These are phyloP conservation scores for Ophidiomyces ophidiicola DNA, from an alignment of 2,329 filamentous ascomycete species.

Conservation along the genomic window DNA sequence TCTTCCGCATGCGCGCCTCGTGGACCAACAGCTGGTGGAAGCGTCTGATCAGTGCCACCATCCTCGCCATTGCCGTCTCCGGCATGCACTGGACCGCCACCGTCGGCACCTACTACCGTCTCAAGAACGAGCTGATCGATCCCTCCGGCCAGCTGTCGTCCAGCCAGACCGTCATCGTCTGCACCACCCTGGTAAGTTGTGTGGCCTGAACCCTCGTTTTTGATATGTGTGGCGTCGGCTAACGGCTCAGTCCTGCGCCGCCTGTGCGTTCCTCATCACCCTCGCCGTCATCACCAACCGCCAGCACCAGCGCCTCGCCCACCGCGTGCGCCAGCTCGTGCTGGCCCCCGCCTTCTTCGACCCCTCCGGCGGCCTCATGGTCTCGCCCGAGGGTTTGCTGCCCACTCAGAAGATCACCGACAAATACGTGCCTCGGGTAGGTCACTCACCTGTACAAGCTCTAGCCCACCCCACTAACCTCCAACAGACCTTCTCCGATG, in stretches of 20 bases:
- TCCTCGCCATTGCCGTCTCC: conserved; percentile 62
- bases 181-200: conserved; percentile 55
- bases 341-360: conserved; percentile 36
- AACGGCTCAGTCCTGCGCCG: conserved; percentile 44
- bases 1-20: conserved; percentile 62
- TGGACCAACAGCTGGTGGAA: conserved; percentile 77
- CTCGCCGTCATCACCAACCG: conserved; percentile 45
- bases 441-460: conserved; percentile 12
- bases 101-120: conserved; percentile 55
- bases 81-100: conserved; percentile 82
- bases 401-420: conserved; percentile 59
- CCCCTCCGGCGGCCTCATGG: conserved; percentile 34
- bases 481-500: conserved; percentile 46
- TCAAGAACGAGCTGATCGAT: conserved; percentile 37
- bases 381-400: conserved; percentile 34
- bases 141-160: conserved; percentile 39
- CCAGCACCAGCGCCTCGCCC: conserved; percentile 43
- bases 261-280: conserved; percentile 48
- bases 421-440: conserved; percentile 55
- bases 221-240: conserved; percentile 7
- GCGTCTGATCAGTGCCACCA: conserved; percentile 50
- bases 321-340: conserved; percentile 50
- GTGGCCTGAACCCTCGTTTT: no score
- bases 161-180: conserved; percentile 59
- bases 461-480: conserved; percentile 12